Conservation (phyloP, 495 filamentous ascomycete species). For the Aspergillus heteromorphus region DNA sequence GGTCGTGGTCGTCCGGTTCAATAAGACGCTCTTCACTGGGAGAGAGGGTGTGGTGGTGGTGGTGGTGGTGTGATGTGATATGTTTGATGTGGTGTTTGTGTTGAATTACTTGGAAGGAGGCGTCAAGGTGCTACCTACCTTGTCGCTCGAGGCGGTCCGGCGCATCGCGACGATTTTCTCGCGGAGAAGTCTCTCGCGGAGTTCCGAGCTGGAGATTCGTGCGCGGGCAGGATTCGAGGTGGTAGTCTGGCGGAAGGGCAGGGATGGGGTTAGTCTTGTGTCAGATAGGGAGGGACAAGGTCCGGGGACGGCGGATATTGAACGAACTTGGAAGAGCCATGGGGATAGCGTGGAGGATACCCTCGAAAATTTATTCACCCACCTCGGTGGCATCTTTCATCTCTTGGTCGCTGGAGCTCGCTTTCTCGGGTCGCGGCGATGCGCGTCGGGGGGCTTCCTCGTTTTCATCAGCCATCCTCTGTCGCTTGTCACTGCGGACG, state of each 20-base stretch:
- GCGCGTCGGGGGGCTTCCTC: constrained; percentile 47
- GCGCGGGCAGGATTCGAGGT: not conserved
- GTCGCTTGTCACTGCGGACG: constrained; percentile 45
- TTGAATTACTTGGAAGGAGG: not conserved
- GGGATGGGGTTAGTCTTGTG: constrained; percentile 10
- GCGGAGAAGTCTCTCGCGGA: constrained; percentile 61
- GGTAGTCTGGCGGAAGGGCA: constrained; percentile 8
- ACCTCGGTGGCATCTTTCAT: constrained; percentile 39
- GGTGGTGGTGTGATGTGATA: too few species aligned
- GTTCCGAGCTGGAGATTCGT: constrained; percentile 44
- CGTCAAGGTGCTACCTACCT: constrained; percentile 20
- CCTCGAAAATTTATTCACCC: constrained; percentile 36
- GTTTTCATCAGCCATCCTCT: constrained; percentile 57
- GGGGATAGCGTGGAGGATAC: constrained; percentile 4
- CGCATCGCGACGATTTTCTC: constrained; percentile 58
- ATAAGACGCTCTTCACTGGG: too few species aligned
- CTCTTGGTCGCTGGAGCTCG: constrained; percentile 18
- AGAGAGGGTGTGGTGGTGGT: too few species aligned
- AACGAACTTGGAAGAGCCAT: constrained; percentile 1
- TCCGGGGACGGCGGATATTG: not conserved
- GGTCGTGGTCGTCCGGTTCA: too few species aligned
- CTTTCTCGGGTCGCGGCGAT: constrained; percentile 23
- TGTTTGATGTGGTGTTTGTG: not conserved
- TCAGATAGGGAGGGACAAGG: not conserved
- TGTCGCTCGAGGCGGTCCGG: constrained; percentile 25